These are phyloP conservation scores for Hymenoscyphus fructigenus DNA, from an alignment of 2,329 filamentous ascomycete genomes.

Conservation along the genomic window DNA sequence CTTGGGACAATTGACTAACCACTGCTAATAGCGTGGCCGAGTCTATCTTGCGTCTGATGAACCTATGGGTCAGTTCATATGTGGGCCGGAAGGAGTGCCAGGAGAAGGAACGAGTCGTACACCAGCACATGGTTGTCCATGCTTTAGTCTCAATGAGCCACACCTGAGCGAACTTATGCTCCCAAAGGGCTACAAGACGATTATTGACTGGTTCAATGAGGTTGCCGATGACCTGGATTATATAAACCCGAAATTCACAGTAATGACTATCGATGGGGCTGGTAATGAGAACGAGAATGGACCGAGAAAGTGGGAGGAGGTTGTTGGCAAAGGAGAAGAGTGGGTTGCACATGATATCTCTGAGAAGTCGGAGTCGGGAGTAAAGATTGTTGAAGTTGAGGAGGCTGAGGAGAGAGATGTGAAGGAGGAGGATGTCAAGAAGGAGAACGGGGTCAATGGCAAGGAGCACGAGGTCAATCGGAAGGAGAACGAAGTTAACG, in stretches of 20 bases:
- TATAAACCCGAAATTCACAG: conserved; percentile 36
- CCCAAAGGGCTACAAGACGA: conserved; percentile 49
- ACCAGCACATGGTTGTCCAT: conserved; percentile 57
- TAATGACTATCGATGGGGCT: conserved; percentile 15
- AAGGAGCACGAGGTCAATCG: too few relatives aligned
- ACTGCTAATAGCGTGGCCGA: conserved; percentile 47
- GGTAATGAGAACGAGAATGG: conserved; percentile 18
- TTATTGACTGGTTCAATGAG: conserved; percentile 62
- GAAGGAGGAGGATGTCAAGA: not conserved
- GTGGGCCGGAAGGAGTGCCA: conserved; percentile 51
- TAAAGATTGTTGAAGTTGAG: not conserved
- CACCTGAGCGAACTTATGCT: conserved; percentile 62
- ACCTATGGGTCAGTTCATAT: conserved; percentile 52
- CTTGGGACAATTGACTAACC: not conserved
- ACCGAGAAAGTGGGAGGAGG: not conserved
- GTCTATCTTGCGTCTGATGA: conserved; percentile 58
- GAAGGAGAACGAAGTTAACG: not conserved
- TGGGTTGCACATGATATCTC: not conserved
- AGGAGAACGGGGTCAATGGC: too few relatives aligned
- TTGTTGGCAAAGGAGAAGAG: not conserved
- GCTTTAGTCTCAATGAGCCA: conserved; percentile 66
- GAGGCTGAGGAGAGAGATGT: not conserved
- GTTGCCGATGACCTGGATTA: conserved; percentile 48
- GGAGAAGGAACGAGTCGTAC: conserved; percentile 37
- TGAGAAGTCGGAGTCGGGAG: not conserved